A percentile compares a stretch with the other conserved stretches of the same genome.
phyloP scores from a whole-genome alignment of 2,329 filamentous ascomycete genomes.

The Alternaria brassicicola region DNA sequence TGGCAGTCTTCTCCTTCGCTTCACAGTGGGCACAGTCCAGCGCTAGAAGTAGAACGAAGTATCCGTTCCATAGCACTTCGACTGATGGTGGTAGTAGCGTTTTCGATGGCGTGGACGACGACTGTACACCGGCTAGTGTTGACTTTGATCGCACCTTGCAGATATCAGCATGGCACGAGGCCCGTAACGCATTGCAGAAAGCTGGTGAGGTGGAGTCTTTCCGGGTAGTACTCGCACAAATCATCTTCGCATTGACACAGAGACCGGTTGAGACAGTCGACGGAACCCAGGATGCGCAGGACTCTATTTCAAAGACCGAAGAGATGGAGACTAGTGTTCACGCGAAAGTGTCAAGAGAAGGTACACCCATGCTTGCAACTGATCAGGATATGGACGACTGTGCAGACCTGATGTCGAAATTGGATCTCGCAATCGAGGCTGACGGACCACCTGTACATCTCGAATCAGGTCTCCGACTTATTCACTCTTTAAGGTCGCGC shows the following conservation, averaged over 20 bases:
- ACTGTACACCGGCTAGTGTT: background rate
- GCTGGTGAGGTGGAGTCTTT: conserved; percentile 53
- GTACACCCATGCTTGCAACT: background rate
- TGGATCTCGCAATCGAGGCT: conserved; percentile 42
- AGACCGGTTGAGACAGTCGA: conserved; percentile 41
- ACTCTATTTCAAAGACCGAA: background rate
- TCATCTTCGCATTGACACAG: conserved; percentile 56
- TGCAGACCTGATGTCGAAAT: conserved; percentile 38
- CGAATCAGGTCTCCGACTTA: conserved; percentile 50
- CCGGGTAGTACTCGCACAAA: conserved; percentile 53
- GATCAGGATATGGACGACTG: conserved; percentile 32
- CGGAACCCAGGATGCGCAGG: background rate
- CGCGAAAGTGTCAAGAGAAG: background rate
- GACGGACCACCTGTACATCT: conserved; percentile 49
- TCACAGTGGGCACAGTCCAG: conserved; percentile 55
- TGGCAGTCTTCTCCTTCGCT: conserved; percentile 60
- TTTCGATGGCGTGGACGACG: conserved; percentile 12
- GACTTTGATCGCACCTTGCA: conserved; percentile 50
- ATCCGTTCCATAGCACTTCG: conserved; percentile 33
- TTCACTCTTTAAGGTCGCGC: conserved; percentile 45
- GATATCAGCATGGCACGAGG: conserved; percentile 52
- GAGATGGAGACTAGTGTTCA: background rate
- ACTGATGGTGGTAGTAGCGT: conserved; percentile 13
- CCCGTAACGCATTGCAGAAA: conserved; percentile 47
- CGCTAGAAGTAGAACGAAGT: conserved; percentile 34